Base-by-base conservation (phyloP, 129 eudicot genomes). In the Chrysanthemum makinoi region DNA sequence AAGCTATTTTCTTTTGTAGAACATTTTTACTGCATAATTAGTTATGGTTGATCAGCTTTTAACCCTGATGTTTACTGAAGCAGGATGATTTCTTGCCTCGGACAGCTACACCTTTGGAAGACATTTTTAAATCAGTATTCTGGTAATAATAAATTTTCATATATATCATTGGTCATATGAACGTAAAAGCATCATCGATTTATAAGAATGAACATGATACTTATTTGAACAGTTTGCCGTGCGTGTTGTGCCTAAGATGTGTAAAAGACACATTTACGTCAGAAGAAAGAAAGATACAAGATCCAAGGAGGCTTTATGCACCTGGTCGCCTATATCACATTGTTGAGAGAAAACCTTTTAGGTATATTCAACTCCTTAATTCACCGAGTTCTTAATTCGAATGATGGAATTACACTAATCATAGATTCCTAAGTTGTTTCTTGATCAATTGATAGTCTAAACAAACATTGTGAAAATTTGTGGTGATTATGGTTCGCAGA, bases 31-130 rank as follows among this genome's bases (percentile, higher is more conserved):
- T 68, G 68, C 58, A 28, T 46, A 7, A 58, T 39, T 46, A 52
- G 30, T 69, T 75, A 26, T 49, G 52, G 53, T 62, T 19, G 49
- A 16, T 44, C n/a, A 5, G 16, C 2, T 53, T 62, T 17, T 54
- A 43, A 51, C 50, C 48, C 3, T 20, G 7, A 39, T 77, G 35
- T 66, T 68, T 69, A 15, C 50, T 64, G 62, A 74, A 80, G 74
- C 89, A 95, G 99, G 99, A 95, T 76, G 99, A 95, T 82, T 95
- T 95, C 83, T 86, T 95, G 85, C 99, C 99, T 30, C 84, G 96
- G 52, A 95, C 99, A 79, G 99, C 99, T 64, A 95, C 99, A 17
- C 99, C 99, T n/a, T 77, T 95, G 86, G 99, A 95, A 81, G 99
- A 95, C 77, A 90, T 90, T 62, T 95, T 95, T 83, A 95, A 90